Conservation (phyloP, 768 basidiomycete species). For the Mycena vulgaris region DNA sequence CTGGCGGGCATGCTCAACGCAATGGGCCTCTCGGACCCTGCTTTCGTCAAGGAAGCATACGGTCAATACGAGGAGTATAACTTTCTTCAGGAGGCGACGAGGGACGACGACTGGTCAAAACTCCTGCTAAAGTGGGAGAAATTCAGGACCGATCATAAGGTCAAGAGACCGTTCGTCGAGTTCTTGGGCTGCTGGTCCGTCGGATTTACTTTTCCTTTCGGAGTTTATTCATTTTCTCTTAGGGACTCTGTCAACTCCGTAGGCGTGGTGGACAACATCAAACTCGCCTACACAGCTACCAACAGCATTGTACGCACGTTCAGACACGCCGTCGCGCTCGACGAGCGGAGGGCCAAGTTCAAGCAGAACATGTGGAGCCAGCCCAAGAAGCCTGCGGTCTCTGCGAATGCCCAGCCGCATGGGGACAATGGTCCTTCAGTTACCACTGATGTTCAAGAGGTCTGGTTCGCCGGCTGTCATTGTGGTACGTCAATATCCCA, state of each 20-base stretch:
- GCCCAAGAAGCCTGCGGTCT: slow-evolving; percentile 14
- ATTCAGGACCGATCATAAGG: slow-evolving; percentile 7
- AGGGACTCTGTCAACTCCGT: slow-evolving; percentile 33
- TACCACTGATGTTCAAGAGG: slow-evolving; percentile 22
- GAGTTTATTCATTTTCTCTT: slow-evolving; percentile 15
- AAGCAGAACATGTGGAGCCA: slow-evolving; percentile 23
- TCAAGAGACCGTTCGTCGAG: slow-evolving; percentile 23
- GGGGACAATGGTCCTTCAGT: slow-evolving; percentile 15
- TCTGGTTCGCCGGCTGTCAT: slow-evolving; percentile 31
- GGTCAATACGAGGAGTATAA: slow-evolving; percentile 10
- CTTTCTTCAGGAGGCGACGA: slow-evolving; percentile 2
- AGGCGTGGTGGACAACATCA: slow-evolving; percentile 12
- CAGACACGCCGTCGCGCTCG: slow-evolving; percentile 26
- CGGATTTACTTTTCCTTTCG: background rate
- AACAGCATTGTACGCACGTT: slow-evolving; percentile 24
- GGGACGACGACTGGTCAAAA: background rate
- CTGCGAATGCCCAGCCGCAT: slow-evolving; percentile 2
- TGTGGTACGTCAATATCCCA: slow-evolving; percentile 24
- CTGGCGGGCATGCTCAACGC: slow-evolving; percentile 29
- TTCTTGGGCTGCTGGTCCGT: slow-evolving; percentile 28
- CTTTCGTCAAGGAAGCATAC: slow-evolving; percentile 7
- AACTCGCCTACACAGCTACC: slow-evolving; percentile 22
- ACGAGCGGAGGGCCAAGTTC: slow-evolving; percentile 27
- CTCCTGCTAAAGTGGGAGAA: slow-evolving; percentile 4
- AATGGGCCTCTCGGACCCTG: slow-evolving; percentile 21